Evolutionary conservation across 2,329 filamentous ascomycete species (phyloP), one percentile per base, ranked within the genome.

Genomic region (Diplocarpon mali): DNA sequence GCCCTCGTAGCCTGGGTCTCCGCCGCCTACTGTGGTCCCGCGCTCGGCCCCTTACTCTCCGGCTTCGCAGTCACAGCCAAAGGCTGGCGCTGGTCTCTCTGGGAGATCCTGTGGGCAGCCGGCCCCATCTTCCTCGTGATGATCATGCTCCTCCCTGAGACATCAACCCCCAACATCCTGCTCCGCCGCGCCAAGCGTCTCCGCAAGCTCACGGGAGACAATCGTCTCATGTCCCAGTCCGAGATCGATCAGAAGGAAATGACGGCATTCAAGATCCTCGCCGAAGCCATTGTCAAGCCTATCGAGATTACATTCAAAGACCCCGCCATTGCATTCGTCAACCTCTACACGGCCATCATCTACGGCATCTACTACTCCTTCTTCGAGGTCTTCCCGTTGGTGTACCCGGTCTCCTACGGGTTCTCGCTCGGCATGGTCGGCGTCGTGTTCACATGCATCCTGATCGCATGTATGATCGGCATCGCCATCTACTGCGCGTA

Each of bases 371-470:
- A 76, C 65, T 76, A 76, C 55, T 70, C 67, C 35, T 82, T 72
- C 63, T 83, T 83, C 57, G 78, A 82, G 55, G 73, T 73, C n/a
- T 82, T 83, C 60, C 77, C 78, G 3, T 64, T 80, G 12, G 76
- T 82, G 44, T 83, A 78, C 58, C 68, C 69, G 2, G 67, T 67
- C 32, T 65, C 71, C 55, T 83, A 83, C 62, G 60, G 64, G 57
- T 80, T 83, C 70, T 71, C 67, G 47, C 61, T 73, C 2, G 76
- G 76, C 31, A 59, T 76, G 51, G 63, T 74, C 49, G 76, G 77
- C 27, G 68, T 81, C 9, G 70, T 78, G 36, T 82, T 82, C 65
- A 64, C 77, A 39, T 74, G 71, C 51, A 69, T 81, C 54, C 64
- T 78, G 20, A 68, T 80, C n/a, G 67, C 73, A 9, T 76, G 72